A percentile compares a stretch with the other conserved stretches of the same genome.
phyloP scores from a whole-genome alignment of 306 rosid species.

The Potentilla sterilis region DNA sequence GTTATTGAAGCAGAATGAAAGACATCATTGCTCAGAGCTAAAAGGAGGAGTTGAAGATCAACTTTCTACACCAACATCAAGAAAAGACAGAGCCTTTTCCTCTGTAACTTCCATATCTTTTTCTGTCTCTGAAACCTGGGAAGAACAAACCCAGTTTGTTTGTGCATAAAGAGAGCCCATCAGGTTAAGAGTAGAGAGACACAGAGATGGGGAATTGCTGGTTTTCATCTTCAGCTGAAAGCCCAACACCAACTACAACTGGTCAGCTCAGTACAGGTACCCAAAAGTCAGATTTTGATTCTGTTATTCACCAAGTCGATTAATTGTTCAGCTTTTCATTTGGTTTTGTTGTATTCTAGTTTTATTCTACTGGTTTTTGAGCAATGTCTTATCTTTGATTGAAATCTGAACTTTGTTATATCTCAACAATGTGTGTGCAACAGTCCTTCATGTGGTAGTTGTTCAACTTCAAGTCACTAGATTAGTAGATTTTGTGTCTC shows the following conservation, averaged over 20 bases:
- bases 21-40: not conserved
- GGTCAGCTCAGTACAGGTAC: slow-evolving; percentile 54
- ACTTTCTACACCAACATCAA: not conserved
- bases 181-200: slow-evolving; percentile 17
- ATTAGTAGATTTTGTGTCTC: slow-evolving; percentile 6
- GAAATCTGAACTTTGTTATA: not conserved
- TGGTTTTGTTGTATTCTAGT: slow-evolving; percentile 13
- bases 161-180: slow-evolving; percentile 8
- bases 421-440: not conserved
- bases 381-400: not conserved
- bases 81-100: not conserved
- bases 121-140: slow-evolving; percentile 1
- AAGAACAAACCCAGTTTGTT: not conserved
- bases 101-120: not conserved
- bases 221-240: slow-evolving; percentile 46
- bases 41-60: not conserved
- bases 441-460: not conserved
- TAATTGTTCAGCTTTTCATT: slow-evolving; percentile 6
- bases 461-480: not conserved
- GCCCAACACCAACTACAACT: slow-evolving; percentile 39
- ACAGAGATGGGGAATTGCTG: slow-evolving; percentile 80
- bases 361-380: not conserved
- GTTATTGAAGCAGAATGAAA: slow-evolving; percentile 6
- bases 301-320: not conserved
- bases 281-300: not conserved